Evolutionary conservation across 1,284 basidiomycete genomes (phyloP).

Genomic region (Gomphus bonarii): DNA sequence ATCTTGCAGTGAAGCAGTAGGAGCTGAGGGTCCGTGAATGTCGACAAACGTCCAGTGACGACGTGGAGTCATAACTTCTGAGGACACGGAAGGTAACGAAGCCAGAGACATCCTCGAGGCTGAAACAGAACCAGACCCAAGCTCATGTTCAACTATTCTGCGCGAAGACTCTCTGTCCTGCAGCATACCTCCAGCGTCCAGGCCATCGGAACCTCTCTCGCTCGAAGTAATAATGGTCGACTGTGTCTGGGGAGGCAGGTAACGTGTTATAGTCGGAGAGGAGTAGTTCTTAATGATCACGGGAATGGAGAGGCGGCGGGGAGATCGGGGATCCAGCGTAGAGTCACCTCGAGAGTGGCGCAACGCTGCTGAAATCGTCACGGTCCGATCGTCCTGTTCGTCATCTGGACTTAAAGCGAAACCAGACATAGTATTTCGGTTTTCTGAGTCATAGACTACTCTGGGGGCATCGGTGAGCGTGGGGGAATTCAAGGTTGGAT

Average conservation of each 20-base stretch:
- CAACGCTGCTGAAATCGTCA: background rate
- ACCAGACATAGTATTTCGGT: background rate
- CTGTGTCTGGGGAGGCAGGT: background rate
- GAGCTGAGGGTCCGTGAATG: background rate
- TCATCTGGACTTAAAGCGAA: background rate
- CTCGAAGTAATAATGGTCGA: background rate
- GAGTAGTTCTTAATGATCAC: conserved; percentile 1
- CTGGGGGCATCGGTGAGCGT: background rate
- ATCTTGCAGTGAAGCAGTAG: background rate
- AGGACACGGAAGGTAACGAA: background rate
- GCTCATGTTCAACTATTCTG: background rate
- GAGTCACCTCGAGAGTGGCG: background rate
- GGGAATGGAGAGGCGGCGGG: background rate
- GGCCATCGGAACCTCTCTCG: background rate
- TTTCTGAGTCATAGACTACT: background rate
- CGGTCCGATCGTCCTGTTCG: background rate
- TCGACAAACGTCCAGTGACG: conserved; percentile 2
- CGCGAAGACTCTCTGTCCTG: background rate
- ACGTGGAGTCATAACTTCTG: conserved; percentile 2
- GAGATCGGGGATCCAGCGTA: background rate
- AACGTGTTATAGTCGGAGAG: background rate
- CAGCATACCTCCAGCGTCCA: background rate
- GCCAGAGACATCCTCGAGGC: background rate
- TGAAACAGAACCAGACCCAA: background rate
- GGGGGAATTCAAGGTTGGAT: background rate